A percentile compares a stretch with the other conserved stretches of the same genome.
These are phyloP conservation scores for Nannizziopsis arthrosporioides DNA, from an alignment of 2,329 filamentous ascomycete species.

Conservation along the genomic window DNA sequence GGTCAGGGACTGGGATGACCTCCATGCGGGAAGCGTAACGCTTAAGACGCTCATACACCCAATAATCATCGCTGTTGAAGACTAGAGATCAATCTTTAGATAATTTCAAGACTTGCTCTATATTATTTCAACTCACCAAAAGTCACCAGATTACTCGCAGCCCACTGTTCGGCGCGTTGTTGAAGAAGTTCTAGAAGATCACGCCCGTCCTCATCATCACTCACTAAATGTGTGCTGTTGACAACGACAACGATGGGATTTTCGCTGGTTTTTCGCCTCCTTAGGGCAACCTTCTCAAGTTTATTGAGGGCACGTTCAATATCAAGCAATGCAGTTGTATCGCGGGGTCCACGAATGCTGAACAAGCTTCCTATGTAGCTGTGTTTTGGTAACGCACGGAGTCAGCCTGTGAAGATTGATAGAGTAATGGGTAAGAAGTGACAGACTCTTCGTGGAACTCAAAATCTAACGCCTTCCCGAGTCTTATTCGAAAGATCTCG, in stretches of 20 bases:
- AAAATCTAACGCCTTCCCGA: slow-evolving; percentile 89
- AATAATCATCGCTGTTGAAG: slow-evolving; percentile 96
- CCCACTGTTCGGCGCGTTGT: slow-evolving; percentile 93
- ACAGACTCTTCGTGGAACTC: slow-evolving; percentile 91
- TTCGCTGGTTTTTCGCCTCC: slow-evolving; percentile 46
- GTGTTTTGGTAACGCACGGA: slow-evolving; percentile 4
- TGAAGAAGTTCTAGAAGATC: slow-evolving; percentile 90
- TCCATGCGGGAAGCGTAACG: slow-evolving; percentile 90
- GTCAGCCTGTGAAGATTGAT: not conserved
- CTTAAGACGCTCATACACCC: slow-evolving; percentile 93
- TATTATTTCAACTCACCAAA: slow-evolving; percentile 30
- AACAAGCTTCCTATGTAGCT: slow-evolving; percentile 78
- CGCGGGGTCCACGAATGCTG: slow-evolving; percentile 81
- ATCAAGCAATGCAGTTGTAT: slow-evolving; percentile 82
- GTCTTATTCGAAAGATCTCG: slow-evolving; percentile 84
- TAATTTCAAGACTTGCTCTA: not conserved
- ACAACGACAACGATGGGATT: slow-evolving; percentile 81
- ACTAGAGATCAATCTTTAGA: slow-evolving; percentile 40
- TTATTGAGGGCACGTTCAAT: slow-evolving; percentile 98
- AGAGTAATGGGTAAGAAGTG: not conserved
- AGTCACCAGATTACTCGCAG: slow-evolving; percentile 78
- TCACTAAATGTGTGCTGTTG: slow-evolving; percentile 82
- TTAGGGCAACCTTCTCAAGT: slow-evolving; percentile 82
- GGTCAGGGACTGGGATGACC: slow-evolving; percentile 71
- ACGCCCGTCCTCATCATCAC: slow-evolving; percentile 84